phyloP scores from a whole-genome alignment of 225 moss, liverwort and hornwort genomes.

The Polytrichum commune region DNA sequence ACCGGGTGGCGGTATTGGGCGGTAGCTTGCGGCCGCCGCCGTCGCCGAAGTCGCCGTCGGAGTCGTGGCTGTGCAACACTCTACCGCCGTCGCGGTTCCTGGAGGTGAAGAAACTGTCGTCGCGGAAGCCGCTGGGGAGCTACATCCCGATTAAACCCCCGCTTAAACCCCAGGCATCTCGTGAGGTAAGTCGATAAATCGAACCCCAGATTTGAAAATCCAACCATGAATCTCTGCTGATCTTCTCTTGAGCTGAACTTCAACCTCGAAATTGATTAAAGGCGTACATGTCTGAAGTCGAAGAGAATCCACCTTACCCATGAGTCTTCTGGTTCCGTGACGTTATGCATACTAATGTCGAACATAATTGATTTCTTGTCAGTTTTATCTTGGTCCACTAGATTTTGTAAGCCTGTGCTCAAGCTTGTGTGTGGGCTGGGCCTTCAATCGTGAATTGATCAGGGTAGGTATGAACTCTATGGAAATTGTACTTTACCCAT shows the following conservation, averaged over 20 bases:
- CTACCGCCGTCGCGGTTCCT: slow-evolving; percentile 42
- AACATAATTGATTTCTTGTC: too few species aligned
- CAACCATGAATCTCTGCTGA: background rate
- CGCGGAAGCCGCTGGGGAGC: slow-evolving; percentile 55
- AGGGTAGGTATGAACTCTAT: too few species aligned
- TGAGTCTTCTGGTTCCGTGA: too few species aligned
- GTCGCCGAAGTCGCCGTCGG: slow-evolving; percentile 49
- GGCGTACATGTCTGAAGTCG: background rate
- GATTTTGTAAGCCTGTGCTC: too few species aligned
- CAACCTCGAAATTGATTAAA: background rate
- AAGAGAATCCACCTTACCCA: slow-evolving; percentile 1
- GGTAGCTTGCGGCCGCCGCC: slow-evolving; percentile 33
- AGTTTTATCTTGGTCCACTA: too few species aligned
- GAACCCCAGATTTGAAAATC: background rate
- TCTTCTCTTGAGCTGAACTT: too few species aligned
- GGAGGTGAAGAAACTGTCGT: slow-evolving; percentile 34
- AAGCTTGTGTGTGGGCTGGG: too few species aligned
- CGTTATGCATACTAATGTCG: too few species aligned
- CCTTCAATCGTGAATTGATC: too few species aligned
- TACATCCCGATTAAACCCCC: slow-evolving; percentile 47
- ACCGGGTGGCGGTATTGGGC: slow-evolving; percentile 19
- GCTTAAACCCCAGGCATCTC: slow-evolving; percentile 6
- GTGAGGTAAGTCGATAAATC: slow-evolving; percentile 20
- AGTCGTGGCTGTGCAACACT: slow-evolving; percentile 49
- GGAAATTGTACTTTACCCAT: too few species aligned